These are phyloP conservation scores for Metarhizium sp. DNA, from an alignment of 2,329 filamentous ascomycete genomes.

Conservation along the genomic window DNA sequence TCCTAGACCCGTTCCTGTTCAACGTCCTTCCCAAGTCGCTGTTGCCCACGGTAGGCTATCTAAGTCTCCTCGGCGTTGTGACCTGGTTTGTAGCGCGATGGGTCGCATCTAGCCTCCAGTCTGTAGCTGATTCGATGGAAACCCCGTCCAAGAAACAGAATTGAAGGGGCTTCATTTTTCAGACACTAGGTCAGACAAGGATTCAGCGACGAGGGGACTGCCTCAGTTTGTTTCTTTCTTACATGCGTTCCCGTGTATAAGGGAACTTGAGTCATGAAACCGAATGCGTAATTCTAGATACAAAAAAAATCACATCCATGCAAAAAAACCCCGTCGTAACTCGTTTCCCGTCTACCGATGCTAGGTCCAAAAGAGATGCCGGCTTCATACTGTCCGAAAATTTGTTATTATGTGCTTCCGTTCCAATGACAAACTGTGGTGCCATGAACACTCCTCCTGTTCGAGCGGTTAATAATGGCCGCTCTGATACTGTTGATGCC, in stretches of 20 bases:
- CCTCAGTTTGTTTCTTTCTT: neutral
- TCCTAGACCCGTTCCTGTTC: slow-evolving; percentile 77
- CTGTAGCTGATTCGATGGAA: slow-evolving; percentile 15
- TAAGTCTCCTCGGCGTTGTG: slow-evolving; percentile 48
- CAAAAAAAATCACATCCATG: slow-evolving; percentile 2
- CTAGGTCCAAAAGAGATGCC: neutral
- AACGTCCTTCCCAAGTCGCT: slow-evolving; percentile 76
- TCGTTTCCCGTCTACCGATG: slow-evolving; percentile 3
- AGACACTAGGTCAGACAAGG: neutral
- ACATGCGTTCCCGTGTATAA: neutral
- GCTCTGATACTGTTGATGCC: slow-evolving; percentile 12
- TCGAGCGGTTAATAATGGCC: slow-evolving; percentile 7
- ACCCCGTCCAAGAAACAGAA: slow-evolving; percentile 29
- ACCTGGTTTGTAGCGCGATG: slow-evolving; percentile 34
- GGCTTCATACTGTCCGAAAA: neutral
- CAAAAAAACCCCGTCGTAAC: slow-evolving; percentile 3
- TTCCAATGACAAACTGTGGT: neutral
- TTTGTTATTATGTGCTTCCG: neutral
- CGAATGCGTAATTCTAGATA: slow-evolving; percentile 4
- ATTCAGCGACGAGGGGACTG: neutral
- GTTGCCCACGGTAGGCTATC: slow-evolving; percentile 60
- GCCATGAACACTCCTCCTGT: neutral
- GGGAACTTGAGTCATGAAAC: neutral
- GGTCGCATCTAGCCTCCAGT: slow-evolving; percentile 17
- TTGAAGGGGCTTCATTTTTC: slow-evolving; percentile 5